phyloP scores from a whole-genome alignment of 495 filamentous ascomycete species.

The Halenospora varia region DNA sequence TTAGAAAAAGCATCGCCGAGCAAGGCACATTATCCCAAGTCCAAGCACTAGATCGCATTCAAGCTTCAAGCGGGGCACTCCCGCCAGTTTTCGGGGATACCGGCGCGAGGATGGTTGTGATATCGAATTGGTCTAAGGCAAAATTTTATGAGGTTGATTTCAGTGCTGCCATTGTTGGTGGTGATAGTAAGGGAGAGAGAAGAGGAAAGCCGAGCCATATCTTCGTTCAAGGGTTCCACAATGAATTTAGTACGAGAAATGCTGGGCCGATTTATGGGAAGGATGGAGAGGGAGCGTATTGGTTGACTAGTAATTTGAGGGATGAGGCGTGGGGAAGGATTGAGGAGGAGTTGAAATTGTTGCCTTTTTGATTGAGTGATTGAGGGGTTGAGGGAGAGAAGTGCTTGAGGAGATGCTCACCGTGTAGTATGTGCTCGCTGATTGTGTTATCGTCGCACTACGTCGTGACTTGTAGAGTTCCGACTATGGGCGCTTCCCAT shows the following conservation, averaged over 20 bases:
- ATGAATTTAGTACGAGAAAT: conserved; percentile 24
- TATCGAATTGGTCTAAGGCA: conserved; percentile 45
- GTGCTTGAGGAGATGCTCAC: too few relatives aligned
- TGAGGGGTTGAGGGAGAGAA: too few relatives aligned
- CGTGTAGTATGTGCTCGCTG: too few relatives aligned
- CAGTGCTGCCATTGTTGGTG: conserved; percentile 33
- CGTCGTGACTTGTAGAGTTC: too few relatives aligned
- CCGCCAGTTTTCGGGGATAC: conserved; percentile 33
- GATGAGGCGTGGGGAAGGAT: conserved; percentile 32
- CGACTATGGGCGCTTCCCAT: too few relatives aligned
- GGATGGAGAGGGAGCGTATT: conserved; percentile 46
- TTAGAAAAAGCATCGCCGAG: conserved; percentile 35
- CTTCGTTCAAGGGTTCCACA: conserved; percentile 10
- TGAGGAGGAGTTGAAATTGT: conserved; percentile 24
- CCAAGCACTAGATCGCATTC: conserved; percentile 30
- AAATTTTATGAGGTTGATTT: conserved; percentile 44
- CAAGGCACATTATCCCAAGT: conserved; percentile 41
- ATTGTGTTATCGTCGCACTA: too few relatives aligned
- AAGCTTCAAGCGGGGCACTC: conserved; percentile 10
- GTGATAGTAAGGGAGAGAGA: neutral
- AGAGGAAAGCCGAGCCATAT: conserved; percentile 24
- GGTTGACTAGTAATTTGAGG: conserved; percentile 35
- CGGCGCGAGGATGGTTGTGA: conserved; percentile 31
- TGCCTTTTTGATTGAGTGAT: too few relatives aligned
- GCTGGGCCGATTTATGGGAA: conserved; percentile 39